Conservation (phyloP, 192 early-diverging fungal species). For the Geosiphon pyriformis region DNA sequence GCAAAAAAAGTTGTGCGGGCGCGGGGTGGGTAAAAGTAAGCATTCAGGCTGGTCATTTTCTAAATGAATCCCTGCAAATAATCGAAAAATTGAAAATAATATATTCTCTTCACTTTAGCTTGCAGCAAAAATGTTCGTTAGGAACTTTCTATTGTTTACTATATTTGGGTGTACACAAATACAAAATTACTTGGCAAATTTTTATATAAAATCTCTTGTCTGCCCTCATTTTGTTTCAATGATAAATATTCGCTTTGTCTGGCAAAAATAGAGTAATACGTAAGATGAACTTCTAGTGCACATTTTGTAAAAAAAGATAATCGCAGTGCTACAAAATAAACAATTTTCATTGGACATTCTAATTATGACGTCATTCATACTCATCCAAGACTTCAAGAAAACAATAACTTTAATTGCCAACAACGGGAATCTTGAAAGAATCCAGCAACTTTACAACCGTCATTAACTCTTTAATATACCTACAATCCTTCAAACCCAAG, state of each 20-base stretch:
- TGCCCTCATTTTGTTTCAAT: background rate
- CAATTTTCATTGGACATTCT: conserved; percentile 1
- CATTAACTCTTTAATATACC: too few species aligned
- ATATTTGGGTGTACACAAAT: background rate
- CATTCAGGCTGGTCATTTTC: background rate
- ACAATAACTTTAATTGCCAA: background rate
- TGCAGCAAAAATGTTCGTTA: background rate
- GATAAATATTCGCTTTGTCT: background rate
- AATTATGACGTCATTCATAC: conserved; percentile 9
- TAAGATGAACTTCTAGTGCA: background rate
- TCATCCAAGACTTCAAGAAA: background rate
- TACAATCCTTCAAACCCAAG: too few species aligned
- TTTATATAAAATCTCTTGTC: background rate
- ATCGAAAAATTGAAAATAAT: too few species aligned
- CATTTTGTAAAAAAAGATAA: background rate
- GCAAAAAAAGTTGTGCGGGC: too few species aligned
- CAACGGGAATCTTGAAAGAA: too few species aligned
- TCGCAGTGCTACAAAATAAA: background rate
- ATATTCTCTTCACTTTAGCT: background rate
- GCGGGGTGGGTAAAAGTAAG: background rate
- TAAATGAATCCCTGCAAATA: background rate
- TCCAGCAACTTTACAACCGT: too few species aligned
- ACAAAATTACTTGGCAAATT: background rate
- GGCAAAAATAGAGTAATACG: too few species aligned
- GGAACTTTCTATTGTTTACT: background rate